Percentiles rank a stretch among this genome's conserved stretches.
These are phyloP conservation scores for Limtongozyma cylindracea DNA, from an alignment of 805 yeast species.

Conservation along the genomic window DNA sequence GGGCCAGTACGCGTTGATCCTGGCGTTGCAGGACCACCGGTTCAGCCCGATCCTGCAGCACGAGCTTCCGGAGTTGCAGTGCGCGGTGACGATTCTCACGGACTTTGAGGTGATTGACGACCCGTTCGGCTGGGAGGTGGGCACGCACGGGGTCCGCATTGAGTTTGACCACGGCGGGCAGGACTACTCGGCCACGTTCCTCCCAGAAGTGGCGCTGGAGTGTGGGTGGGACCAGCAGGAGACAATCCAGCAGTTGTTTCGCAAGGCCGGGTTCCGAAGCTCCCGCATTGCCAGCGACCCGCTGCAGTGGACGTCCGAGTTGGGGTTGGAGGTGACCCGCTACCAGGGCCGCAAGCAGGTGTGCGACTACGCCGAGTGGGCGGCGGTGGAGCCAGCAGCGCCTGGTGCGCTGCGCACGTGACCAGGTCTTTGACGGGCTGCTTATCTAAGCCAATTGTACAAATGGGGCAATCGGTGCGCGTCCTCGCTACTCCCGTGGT, in stretches of 20 bases:
- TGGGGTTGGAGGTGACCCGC: no score
- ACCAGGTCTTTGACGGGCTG: no score
- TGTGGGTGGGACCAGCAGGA: slow-evolving; percentile 59
- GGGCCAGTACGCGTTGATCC: slow-evolving; percentile 25
- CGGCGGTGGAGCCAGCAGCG: background rate
- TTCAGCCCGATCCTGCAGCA: slow-evolving; percentile 31
- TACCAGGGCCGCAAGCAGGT: no score
- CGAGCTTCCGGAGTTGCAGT: slow-evolving; percentile 32
- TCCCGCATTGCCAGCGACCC: no score
- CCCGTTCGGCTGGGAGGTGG: slow-evolving; percentile 55
- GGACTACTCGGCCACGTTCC: slow-evolving; percentile 46
- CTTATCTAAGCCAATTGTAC: no score
- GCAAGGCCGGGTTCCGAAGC: slow-evolving; percentile 32
- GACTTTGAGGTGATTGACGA: slow-evolving; percentile 26
- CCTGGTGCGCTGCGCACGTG: no score
- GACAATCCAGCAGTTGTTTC: slow-evolving; percentile 44
- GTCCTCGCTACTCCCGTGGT: no score
- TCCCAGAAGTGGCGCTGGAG: slow-evolving; percentile 79
- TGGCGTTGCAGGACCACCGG: slow-evolving; percentile 58
- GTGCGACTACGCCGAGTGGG: slow-evolving; percentile 3
- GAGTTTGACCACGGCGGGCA: slow-evolving; percentile 15
- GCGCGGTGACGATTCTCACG: slow-evolving; percentile 37
- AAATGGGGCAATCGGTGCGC: no score
- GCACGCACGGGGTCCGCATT: slow-evolving; percentile 59
- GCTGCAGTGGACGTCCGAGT: no score